Evolutionary conservation across 208 protist species (phyloP), one percentile per base, ranked within the genome.

Genomic region (Leishmania turanica): DNA sequence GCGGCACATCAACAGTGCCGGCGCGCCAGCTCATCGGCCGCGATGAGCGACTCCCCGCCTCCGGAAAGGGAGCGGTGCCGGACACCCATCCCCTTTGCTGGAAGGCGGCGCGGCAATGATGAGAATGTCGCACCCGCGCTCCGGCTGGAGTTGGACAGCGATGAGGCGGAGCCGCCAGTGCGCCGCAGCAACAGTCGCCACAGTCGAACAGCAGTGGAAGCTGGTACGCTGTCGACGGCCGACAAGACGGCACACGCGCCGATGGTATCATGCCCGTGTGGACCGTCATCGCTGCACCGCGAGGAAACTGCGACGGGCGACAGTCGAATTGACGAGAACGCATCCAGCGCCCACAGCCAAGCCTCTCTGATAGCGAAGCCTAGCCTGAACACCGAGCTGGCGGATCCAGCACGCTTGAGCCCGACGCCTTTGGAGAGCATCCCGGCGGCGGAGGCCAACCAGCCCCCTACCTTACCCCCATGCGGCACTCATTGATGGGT

Each of bases 21-120:
- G 40, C 75, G 80, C 21, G 80, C 51, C 80, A 79, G 80, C 80
- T 47, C 54, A 31, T 84, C 80, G 24, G 62, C 77, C 34, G 65
- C 68, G 42, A 66, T 84, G 80, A 68, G 56, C 34, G 80, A 84
- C 65, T 65, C 75, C 15, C 68, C 73, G 40, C 62, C 60, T 11
- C 71, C 19, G 45, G 4, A 51, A 27, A 53, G 34, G 13, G 56
- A 71, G 65, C 76, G 64, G 6, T 53, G 34, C 19, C 40, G 70
- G 27, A 84, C 60, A 51, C 70, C 76, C 31, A 64, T 84, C 45
- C 81, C 75, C 24, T 6, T 42, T 40, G 70, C 73, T 5, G 58
- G n/a, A 54, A 76, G 24, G 37, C 75, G 24, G 6, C 58, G 8
- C 76, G 19, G 69, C 27, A 54, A 60, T 37, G 74, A 34, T 24